phyloP scores from a whole-genome alignment of 148 eudicot species.

The Salicornia ramosissima region DNA sequence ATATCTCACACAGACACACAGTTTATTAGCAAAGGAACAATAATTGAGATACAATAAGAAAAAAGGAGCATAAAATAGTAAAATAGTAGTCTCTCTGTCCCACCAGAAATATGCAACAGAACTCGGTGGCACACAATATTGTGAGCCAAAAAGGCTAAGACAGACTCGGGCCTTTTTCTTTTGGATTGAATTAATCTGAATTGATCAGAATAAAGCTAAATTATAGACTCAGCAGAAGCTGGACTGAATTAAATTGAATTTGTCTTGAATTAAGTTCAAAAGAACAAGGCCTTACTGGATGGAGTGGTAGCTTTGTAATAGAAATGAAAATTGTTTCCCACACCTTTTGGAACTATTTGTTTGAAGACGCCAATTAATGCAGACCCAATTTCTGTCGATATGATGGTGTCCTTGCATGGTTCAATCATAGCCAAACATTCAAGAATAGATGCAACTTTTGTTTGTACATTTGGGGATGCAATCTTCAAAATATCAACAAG shows the following conservation, averaged over 20 bases:
- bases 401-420: conserved; percentile 34
- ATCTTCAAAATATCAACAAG: conserved; percentile 51
- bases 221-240: no score
- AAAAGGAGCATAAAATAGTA: neutral
- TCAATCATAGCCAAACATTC: conserved; percentile 52
- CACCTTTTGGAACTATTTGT: conserved; percentile 53
- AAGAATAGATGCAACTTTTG: conserved; percentile 67
- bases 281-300: no score
- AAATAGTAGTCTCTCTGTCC: neutral
- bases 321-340: conserved; percentile 1
- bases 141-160: neutral
- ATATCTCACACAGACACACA: neutral
- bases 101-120: neutral
- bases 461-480: conserved; percentile 45
- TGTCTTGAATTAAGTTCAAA: no score
- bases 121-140: neutral
- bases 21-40: neutral
- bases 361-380: conserved; percentile 48
- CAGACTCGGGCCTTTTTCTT: neutral
- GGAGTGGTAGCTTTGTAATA: neutral
- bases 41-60: neutral
- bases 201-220: no score
- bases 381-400: conserved; percentile 45
- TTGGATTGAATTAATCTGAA: neutral
- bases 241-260: no score